A percentile compares a stretch with the other conserved stretches of the same genome.
phyloP scores from a whole-genome alignment of 1,284 basidiomycete genomes.

The Coniophora puteana region DNA sequence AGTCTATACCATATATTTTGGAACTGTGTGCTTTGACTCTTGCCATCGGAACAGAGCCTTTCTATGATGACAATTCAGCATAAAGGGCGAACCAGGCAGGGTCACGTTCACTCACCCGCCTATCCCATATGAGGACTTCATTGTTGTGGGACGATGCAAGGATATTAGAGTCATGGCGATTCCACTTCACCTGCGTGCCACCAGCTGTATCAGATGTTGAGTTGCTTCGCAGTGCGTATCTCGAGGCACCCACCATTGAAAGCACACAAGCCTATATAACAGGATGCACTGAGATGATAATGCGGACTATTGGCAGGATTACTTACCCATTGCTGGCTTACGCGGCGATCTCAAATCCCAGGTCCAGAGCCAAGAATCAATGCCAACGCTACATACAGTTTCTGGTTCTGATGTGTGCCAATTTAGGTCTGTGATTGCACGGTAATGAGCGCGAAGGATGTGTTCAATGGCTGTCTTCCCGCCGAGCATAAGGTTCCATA shows the following conservation, averaged over 20 bases:
- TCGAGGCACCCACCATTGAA: slow-evolving; percentile 56
- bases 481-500: slow-evolving; percentile 87
- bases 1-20: slow-evolving; percentile 96
- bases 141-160: slow-evolving; percentile 86
- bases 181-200: slow-evolving; percentile 97
- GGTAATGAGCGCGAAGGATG: slow-evolving; percentile 82
- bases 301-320: background rate
- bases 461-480: slow-evolving; percentile 75
- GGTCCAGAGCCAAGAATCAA: slow-evolving; percentile 81
- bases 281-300: slow-evolving; percentile 10
- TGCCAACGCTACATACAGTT: slow-evolving; percentile 71
- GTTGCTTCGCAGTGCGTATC: background rate
- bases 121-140: slow-evolving; percentile 84
- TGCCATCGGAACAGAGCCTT: slow-evolving; percentile 83
- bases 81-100: background rate
- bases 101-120: slow-evolving; percentile 50
- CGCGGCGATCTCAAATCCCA: slow-evolving; percentile 77
- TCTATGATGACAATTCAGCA: slow-evolving; percentile 41
- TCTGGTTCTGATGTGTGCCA: slow-evolving; percentile 88
- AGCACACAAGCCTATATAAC: slow-evolving; percentile 54
- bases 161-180: slow-evolving; percentile 78
- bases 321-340: slow-evolving; percentile 64
- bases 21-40: slow-evolving; percentile 77
- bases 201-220: slow-evolving; percentile 43
- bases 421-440: slow-evolving; percentile 94